A percentile compares a stretch with the other conserved stretches of the same genome.
Conservation (phyloP, 1,284 basidiomycete genomes). For the Fomitopsis pinicola region DNA sequence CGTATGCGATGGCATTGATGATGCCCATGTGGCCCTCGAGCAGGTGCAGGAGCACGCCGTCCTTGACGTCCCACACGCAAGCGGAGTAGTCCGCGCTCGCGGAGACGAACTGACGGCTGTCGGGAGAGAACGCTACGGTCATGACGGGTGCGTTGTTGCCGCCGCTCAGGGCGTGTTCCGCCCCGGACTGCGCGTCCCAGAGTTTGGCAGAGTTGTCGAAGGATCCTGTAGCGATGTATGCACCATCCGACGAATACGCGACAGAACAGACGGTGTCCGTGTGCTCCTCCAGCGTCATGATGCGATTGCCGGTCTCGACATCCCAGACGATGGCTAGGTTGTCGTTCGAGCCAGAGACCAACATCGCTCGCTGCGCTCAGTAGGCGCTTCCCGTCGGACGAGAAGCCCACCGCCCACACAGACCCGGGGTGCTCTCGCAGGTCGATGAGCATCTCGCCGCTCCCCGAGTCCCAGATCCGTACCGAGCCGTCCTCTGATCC, state of each 20-base stretch:
- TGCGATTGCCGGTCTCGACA: background rate
- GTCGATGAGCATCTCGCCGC: too few relatives aligned
- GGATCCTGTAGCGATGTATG: background rate
- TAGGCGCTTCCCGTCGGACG: conserved; percentile 5
- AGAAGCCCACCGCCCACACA: conserved; percentile 9
- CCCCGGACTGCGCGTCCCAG: background rate
- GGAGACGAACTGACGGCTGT: conserved; percentile 10
- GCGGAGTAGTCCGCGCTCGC: conserved; percentile 13
- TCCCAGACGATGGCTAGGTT: conserved; percentile 5
- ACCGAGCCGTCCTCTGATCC: conserved; percentile 10
- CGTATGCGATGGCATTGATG: conserved; percentile 12
- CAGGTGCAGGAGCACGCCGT: background rate
- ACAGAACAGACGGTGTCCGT: background rate
- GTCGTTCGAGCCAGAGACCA: conserved; percentile 14
- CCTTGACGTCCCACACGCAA: conserved; percentile 16
- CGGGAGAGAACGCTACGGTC: conserved; percentile 10
- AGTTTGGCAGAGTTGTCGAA: background rate
- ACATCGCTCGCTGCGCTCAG: conserved; percentile 4
- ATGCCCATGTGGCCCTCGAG: conserved; percentile 9
- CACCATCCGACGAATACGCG: conserved; percentile 6
- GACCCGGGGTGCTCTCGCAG: conserved; percentile 9
- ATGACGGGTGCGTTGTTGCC: background rate
- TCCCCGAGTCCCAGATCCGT: conserved; percentile 4
- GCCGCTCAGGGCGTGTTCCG: too few relatives aligned
- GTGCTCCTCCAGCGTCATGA: conserved; percentile 2